Base-by-base conservation (phyloP, 2,329 filamentous ascomycete genomes). In the Alternaria dauci region DNA sequence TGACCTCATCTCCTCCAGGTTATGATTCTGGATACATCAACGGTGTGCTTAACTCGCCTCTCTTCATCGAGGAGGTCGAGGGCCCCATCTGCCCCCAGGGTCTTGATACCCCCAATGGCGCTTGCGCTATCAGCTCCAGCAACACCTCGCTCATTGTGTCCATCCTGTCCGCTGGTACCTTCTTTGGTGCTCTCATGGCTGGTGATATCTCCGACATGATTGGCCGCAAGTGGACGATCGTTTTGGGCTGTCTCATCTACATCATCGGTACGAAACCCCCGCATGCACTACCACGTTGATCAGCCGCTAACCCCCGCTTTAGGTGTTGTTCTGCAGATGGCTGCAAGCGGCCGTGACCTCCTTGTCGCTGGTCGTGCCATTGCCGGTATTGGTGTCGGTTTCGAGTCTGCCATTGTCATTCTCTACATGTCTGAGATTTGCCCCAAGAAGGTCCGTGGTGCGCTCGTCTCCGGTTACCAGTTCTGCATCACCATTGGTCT, bases 401-500 rank as follows among this genome's bases (percentile, higher is more conserved):
- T 80, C 56, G 72, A 80, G 18, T 77, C 72, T 32, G 78, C 77
- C 20, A 67, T 78, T 48, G 78, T 83, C 71, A 83, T 84, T 61
- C 72, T 84, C 18, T 96, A 95, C 87, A 94, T 95, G 91, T 92
- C 89, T 51, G 92, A 94, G 81, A 92, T 94, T 75, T 79, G 82
- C 86, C 84, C 84, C n/a, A 83, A 82, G 78, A 92, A 91, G 78
- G 89, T 95, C 66, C 88, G 91, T 73, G 91, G 91, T 74, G 89
- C 91, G 56, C 85, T 94, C 52, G 91, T 94, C n/a, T 56, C 60
- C 11, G 90, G 90, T 5, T 94, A 94, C 82, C 91, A 94, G 77
- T 93, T 93, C 84, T 92, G 88, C 78, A 89, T 94, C 78, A 94
- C 91, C 63, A 85, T 94, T 66, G 92, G 92, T 80, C 82, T 95